Conservation (phyloP, 768 basidiomycete species). For the Pulveroboletus sp. region DNA sequence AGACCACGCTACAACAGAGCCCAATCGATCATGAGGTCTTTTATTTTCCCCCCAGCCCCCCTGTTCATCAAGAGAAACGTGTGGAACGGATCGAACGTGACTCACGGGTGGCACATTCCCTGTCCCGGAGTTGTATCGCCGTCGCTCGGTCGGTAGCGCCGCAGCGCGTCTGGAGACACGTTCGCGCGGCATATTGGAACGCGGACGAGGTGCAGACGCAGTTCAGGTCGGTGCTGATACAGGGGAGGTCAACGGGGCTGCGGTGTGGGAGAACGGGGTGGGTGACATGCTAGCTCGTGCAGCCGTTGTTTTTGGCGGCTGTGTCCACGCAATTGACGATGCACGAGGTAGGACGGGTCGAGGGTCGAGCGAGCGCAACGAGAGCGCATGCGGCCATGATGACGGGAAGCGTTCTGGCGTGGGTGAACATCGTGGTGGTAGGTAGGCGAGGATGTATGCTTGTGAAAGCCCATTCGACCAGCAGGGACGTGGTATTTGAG, state of each 20-base stretch:
- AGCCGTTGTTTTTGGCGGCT: constrained; percentile 2
- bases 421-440: constrained; percentile 7
- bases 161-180: constrained; percentile 35
- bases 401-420: not conserved
- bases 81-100: not conserved
- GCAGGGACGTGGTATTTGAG: too few relatives aligned
- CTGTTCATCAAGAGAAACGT: too few relatives aligned
- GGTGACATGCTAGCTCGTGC: constrained; percentile 14
- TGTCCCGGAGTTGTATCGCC: constrained; percentile 29
- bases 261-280: not conserved
- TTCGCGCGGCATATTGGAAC: constrained; percentile 33
- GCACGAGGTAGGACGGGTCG: constrained; percentile 4
- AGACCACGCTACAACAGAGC: not conserved
- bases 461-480: not conserved
- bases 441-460: not conserved
- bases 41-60: too few relatives aligned
- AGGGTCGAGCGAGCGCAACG: constrained; percentile 15
- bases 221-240: constrained; percentile 31
- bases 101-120: constrained; percentile 29
- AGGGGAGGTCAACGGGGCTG: not conserved
- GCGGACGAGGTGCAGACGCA: constrained; percentile 37
- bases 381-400: constrained; percentile 11
- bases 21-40: not conserved
- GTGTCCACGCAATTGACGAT: constrained; percentile 5
- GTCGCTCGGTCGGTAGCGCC: constrained; percentile 24